Conservation (phyloP, 352 stramenopile genomes). For the Phytophthora fragariae region DNA sequence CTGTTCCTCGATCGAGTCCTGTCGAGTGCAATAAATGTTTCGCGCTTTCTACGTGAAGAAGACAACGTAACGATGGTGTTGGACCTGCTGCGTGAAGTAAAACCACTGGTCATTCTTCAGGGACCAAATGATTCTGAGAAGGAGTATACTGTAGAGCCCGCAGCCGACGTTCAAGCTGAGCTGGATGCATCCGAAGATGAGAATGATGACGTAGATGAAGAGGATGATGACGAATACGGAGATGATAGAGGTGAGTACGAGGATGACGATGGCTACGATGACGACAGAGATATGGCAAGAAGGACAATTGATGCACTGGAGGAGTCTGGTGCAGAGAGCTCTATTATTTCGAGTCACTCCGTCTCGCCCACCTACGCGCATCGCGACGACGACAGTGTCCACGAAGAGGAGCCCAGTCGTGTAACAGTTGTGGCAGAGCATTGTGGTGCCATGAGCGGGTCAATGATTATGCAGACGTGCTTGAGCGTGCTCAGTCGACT, state of each 20-base stretch:
- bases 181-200: slow-evolving; percentile 72
- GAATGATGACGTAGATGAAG: slow-evolving; percentile 40
- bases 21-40: slow-evolving; percentile 82
- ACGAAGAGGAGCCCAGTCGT: slow-evolving; percentile 53
- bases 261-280: slow-evolving; percentile 47
- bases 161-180: slow-evolving; percentile 58
- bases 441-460: slow-evolving; percentile 80
- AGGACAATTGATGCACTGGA: slow-evolving; percentile 77
- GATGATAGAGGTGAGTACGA: slow-evolving; percentile 56
- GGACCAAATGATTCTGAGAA: slow-evolving; percentile 72
- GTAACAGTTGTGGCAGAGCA: slow-evolving; percentile 84
- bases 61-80: slow-evolving; percentile 83
- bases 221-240: slow-evolving; percentile 45
- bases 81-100: slow-evolving; percentile 79
- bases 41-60: slow-evolving; percentile 76
- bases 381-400: slow-evolving; percentile 40
- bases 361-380: slow-evolving; percentile 46
- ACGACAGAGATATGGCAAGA: slow-evolving; percentile 52
- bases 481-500: slow-evolving; percentile 84
- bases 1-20: slow-evolving; percentile 85
- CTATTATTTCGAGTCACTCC: slow-evolving; percentile 43
- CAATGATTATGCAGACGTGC: slow-evolving; percentile 91
- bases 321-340: slow-evolving; percentile 60
- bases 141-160: slow-evolving; percentile 73
- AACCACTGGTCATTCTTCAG: slow-evolving; percentile 74